These are phyloP conservation scores for Cyamopsis tetragonoloba DNA, from an alignment of 306 rosid species.

Conservation along the genomic window DNA sequence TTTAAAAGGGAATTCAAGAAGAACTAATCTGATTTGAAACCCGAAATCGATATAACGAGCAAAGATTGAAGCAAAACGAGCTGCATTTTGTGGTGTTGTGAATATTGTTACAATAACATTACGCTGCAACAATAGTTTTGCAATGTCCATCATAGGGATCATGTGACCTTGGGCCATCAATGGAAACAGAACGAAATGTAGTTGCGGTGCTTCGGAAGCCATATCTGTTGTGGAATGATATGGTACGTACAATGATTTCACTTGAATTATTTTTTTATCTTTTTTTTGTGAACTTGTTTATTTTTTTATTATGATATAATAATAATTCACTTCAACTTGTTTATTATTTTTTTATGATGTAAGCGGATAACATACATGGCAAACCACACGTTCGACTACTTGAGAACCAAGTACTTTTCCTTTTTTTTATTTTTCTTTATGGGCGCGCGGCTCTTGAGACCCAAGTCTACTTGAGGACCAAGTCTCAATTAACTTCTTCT, in stretches of 20 bases:
- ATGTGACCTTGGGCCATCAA: constrained; percentile 70
- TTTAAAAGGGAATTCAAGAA: constrained; percentile 6
- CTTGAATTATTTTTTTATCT: too few relatives aligned
- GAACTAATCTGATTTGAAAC: constrained; percentile 25
- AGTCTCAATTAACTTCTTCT: too few relatives aligned
- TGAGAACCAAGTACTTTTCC: too few relatives aligned
- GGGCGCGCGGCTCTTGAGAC: too few relatives aligned
- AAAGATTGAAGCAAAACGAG: constrained; percentile 29
- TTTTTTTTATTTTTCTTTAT: too few relatives aligned
- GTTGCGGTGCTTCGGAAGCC: constrained; percentile 28
- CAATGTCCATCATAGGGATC: constrained; percentile 65
- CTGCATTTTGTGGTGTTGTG: constrained; percentile 53
- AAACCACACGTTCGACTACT: too few relatives aligned
- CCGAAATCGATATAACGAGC: constrained; percentile 21
- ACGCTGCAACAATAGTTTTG: constrained; percentile 38
- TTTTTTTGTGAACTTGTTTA: too few relatives aligned
- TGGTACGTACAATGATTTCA: not conserved
- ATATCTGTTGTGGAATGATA: not conserved
- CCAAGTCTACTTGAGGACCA: too few relatives aligned
- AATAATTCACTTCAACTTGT: not conserved
- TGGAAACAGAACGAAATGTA: constrained; percentile 53
- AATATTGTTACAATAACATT: constrained; percentile 43
- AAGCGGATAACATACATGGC: too few relatives aligned
- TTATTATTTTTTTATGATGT: not conserved
- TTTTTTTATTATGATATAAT: too few relatives aligned